Conservation (phyloP, 352 stramenopile species). For the Pythium scleroteichum region DNA sequence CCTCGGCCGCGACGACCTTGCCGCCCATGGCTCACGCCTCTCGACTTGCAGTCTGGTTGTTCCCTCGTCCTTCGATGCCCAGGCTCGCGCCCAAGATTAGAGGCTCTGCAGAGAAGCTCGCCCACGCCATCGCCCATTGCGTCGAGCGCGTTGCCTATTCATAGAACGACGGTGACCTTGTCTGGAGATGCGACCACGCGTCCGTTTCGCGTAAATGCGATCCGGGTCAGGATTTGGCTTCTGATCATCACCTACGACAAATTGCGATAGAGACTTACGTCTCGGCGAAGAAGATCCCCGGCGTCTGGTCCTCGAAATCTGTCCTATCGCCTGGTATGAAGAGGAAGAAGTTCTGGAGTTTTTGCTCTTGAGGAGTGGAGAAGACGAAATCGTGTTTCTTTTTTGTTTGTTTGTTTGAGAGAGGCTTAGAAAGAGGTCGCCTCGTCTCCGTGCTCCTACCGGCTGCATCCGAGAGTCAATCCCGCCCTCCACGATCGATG, state of each 20-base stretch:
- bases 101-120: background rate
- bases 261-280: too few species aligned
- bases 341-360: too few species aligned
- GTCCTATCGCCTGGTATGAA: too few species aligned
- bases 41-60: background rate
- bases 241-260: too few species aligned
- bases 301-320: too few species aligned
- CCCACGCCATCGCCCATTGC: background rate
- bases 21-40: constrained; percentile 13
- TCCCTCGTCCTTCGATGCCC: background rate
- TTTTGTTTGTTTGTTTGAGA: too few species aligned
- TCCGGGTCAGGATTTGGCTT: too few species aligned
- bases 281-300: too few species aligned
- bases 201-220: background rate
- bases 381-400: too few species aligned
- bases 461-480: background rate
- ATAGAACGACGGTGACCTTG: background rate
- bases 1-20: constrained; percentile 32
- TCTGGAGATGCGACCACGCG: background rate
- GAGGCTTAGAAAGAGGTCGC: background rate
- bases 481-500: background rate
- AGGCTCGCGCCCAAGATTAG: background rate
- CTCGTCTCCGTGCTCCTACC: background rate
- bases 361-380: too few species aligned
- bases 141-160: background rate